These are phyloP conservation scores for Saitozyma podzolica DNA, from an alignment of 768 basidiomycete species.

Conservation along the genomic window DNA sequence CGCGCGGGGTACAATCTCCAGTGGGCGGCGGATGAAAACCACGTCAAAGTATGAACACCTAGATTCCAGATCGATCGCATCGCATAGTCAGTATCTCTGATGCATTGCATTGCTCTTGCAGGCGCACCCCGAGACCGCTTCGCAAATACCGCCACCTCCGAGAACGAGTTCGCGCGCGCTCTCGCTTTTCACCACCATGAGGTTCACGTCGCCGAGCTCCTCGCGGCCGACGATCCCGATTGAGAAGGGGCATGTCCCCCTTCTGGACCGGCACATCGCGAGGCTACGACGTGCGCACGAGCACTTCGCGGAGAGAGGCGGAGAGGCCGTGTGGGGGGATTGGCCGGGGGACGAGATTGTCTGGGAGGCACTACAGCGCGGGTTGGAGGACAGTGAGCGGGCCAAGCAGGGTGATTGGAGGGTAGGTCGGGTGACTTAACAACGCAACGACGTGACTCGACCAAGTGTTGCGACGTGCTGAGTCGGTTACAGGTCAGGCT, in stretches of 20 bases:
- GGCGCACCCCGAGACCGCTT: not conserved
- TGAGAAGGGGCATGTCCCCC: slow-evolving; percentile 22
- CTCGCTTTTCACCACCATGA: slow-evolving; percentile 39
- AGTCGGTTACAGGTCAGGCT: slow-evolving; percentile 25
- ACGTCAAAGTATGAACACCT: slow-evolving; percentile 5
- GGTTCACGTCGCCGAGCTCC: slow-evolving; percentile 29
- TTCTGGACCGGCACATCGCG: slow-evolving; percentile 30
- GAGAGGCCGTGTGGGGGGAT: slow-evolving; percentile 27
- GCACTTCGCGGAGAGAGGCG: slow-evolving; percentile 21
- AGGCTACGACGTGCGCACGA: slow-evolving; percentile 31
- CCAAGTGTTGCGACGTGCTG: not conserved
- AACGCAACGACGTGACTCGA: too few species aligned
- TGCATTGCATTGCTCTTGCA: slow-evolving; percentile 15
- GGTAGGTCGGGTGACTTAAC: slow-evolving; percentile 13
- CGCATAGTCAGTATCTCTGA: not conserved
- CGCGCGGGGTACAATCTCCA: slow-evolving; percentile 36
- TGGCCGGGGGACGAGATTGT: slow-evolving; percentile 33
- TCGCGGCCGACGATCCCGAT: not conserved
- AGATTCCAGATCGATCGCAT: not conserved
- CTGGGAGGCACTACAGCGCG: slow-evolving; percentile 18
- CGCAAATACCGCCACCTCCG: not conserved
- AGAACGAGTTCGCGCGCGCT: not conserved
- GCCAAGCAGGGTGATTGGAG: slow-evolving; percentile 30
- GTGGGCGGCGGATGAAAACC: slow-evolving; percentile 16
- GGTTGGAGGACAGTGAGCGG: slow-evolving; percentile 18